Conservation (phyloP, 257 asterid genomes). For the Paulownia fortunei region DNA sequence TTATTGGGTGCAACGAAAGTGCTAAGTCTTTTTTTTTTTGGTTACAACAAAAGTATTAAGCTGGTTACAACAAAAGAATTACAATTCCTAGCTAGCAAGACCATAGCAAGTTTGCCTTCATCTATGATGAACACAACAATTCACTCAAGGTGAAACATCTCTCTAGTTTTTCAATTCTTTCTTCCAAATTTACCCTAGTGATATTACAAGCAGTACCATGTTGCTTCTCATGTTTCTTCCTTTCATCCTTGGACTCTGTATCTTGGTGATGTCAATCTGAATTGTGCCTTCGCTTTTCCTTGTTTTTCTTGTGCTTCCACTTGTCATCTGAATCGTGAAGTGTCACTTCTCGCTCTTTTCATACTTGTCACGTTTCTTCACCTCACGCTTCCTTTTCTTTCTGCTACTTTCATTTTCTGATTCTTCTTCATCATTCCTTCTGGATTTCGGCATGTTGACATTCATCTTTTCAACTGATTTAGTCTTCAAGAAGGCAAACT, state of each 20-base stretch:
- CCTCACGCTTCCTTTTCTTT: conserved; percentile 64
- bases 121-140: not conserved
- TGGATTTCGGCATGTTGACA: conserved; percentile 37
- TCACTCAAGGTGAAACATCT: not conserved
- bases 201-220: not conserved
- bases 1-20: no score
- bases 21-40: no score
- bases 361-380: conserved; percentile 29
- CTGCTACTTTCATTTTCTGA: conserved; percentile 50
- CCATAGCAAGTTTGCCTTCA: not conserved
- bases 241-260: not conserved
- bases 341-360: conserved; percentile 62
- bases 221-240: no score
- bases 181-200: not conserved
- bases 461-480: conserved; percentile 42
- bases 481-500: conserved; percentile 41
- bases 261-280: conserved; percentile 39
- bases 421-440: conserved; percentile 47
- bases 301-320: conserved; percentile 61
- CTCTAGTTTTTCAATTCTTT: not conserved
- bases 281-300: conserved; percentile 67
- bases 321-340: conserved; percentile 58
- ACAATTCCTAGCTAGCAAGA: not conserved
- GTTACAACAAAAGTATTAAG: no score
- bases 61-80: no score